Conservation (phyloP, 345 rosid genomes). For the Viola odorata region DNA sequence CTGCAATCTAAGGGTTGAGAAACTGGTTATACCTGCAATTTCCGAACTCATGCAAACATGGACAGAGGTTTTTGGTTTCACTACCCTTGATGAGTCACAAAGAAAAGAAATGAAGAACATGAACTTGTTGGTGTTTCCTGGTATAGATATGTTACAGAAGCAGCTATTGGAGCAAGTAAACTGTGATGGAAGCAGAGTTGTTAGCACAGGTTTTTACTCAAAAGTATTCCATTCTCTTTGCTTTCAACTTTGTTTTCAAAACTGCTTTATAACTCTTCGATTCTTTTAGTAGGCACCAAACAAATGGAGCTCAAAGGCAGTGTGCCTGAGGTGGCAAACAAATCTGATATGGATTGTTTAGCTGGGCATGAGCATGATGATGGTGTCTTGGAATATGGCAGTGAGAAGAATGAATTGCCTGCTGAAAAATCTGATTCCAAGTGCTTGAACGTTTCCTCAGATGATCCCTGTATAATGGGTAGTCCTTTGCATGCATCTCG, state of each 20-base stretch:
- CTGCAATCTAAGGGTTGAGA: conserved; percentile 25
- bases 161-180: conserved; percentile 26
- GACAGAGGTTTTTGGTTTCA: conserved; percentile 32
- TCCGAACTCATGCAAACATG: conserved; percentile 28
- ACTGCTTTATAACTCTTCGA: not conserved
- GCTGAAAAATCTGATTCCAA: conserved; percentile 25
- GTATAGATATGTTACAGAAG: conserved; percentile 30
- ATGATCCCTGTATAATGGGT: conserved; percentile 17
- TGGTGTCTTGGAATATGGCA: conserved; percentile 16
- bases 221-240: not conserved
- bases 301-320: conserved; percentile 10
- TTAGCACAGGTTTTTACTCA: conserved; percentile 26
- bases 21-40: conserved; percentile 27
- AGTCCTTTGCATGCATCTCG: conserved; percentile 23
- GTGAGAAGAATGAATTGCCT: conserved; percentile 21
- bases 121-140: conserved; percentile 30
- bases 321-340: conserved; percentile 20
- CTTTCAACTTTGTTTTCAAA: conserved; percentile 1
- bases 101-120: conserved; percentile 25
- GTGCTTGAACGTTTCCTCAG: conserved; percentile 14
- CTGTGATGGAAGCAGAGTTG: conserved; percentile 17
- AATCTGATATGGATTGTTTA: conserved; percentile 31
- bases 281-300: conserved; percentile 18
- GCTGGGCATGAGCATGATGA: conserved; percentile 23
- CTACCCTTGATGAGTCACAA: conserved; percentile 15